phyloP scores from a whole-genome alignment of 176 grass and related monocot genomes.

The Aegilops tauschii region DNA sequence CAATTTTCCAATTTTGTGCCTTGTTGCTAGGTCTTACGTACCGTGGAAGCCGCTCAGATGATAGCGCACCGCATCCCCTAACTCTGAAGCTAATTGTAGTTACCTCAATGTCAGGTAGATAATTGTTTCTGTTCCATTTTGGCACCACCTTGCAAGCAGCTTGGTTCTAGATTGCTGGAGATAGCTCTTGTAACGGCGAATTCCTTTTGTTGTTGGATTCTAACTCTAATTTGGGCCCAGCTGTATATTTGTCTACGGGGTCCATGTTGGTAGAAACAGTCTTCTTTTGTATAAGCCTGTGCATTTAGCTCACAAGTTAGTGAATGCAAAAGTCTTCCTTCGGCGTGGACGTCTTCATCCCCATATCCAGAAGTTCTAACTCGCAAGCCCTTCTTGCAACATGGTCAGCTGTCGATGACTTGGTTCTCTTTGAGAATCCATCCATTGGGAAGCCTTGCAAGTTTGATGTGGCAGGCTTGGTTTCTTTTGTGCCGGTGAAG shows the following conservation, averaged over 20 bases:
- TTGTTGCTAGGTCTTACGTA: slow-evolving; percentile 38
- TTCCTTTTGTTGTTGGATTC: slow-evolving; percentile 32
- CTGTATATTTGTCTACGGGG: slow-evolving; percentile 43
- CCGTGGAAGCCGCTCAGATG: slow-evolving; percentile 37
- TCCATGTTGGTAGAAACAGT: slow-evolving; percentile 35
- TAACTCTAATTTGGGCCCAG: slow-evolving; percentile 37
- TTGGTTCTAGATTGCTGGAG: slow-evolving; percentile 32
- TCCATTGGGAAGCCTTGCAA: background rate
- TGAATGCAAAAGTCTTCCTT: slow-evolving; percentile 38
- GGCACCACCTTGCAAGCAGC: slow-evolving; percentile 25
- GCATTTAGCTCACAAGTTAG: slow-evolving; percentile 39
- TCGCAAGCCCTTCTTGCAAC: too few relatives aligned
- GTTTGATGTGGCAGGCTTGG: background rate
- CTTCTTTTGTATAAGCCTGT: slow-evolving; percentile 39
- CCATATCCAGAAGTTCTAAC: background rate
- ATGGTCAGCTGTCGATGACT: background rate
- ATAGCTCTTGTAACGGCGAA: slow-evolving; percentile 24
- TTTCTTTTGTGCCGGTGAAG: background rate
- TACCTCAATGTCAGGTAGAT: slow-evolving; percentile 48
- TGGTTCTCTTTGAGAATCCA: background rate
- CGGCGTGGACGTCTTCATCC: background rate
- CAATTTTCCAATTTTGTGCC: slow-evolving; percentile 13
- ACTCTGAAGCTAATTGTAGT: slow-evolving; percentile 53
- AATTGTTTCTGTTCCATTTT: slow-evolving; percentile 44
- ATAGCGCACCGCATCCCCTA: slow-evolving; percentile 26